Percentiles rank a stretch among this genome's conserved stretches.
Evolutionary conservation across 1,284 basidiomycete genomes (phyloP).

Genomic region (Taiwanofungus camphoratus): DNA sequence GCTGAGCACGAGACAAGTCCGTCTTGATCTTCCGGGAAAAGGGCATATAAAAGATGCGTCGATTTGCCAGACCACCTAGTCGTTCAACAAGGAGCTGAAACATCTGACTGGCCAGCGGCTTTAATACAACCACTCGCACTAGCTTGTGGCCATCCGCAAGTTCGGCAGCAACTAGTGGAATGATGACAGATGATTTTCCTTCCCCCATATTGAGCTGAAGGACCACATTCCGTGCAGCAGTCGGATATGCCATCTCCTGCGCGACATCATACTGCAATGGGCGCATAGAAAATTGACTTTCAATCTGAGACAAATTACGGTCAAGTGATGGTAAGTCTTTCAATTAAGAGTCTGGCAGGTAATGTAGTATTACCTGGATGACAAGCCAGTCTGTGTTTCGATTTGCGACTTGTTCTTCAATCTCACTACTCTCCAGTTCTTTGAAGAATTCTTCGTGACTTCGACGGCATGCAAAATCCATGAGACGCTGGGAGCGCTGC

Average conservation of each 20-base stretch:
- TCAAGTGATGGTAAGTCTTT: not conserved
- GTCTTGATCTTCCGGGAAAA: conserved; percentile 38
- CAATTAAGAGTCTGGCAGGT: no score
- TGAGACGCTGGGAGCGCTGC: conserved; percentile 31
- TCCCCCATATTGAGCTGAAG: conserved; percentile 58
- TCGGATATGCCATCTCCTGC: conserved; percentile 43
- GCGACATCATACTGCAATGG: no score
- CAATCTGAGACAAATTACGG: conserved; percentile 29
- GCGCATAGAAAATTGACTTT: conserved; percentile 40
- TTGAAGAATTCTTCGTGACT: conserved; percentile 28
- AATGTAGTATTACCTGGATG: conserved; percentile 32
- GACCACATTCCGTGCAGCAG: conserved; percentile 29
- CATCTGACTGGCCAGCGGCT: conserved; percentile 38
- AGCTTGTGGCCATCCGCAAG: conserved; percentile 39
- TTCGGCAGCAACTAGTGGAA: conserved; percentile 35
- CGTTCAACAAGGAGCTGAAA: conserved; percentile 41
- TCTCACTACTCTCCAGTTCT: conserved; percentile 29
- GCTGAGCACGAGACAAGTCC: conserved; percentile 14
- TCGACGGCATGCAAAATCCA: conserved; percentile 13
- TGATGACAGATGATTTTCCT: conserved; percentile 51
- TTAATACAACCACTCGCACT: conserved; percentile 44
- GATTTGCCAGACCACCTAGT: conserved; percentile 37
- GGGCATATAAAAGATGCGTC: conserved; percentile 44
- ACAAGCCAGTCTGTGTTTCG: conserved; percentile 39
- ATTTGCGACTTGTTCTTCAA: conserved; percentile 15